A percentile compares a stretch with the other conserved stretches of the same genome.
Conservation (phyloP, 2,329 filamentous ascomycete species). For the Clonostachys sp. region DNA sequence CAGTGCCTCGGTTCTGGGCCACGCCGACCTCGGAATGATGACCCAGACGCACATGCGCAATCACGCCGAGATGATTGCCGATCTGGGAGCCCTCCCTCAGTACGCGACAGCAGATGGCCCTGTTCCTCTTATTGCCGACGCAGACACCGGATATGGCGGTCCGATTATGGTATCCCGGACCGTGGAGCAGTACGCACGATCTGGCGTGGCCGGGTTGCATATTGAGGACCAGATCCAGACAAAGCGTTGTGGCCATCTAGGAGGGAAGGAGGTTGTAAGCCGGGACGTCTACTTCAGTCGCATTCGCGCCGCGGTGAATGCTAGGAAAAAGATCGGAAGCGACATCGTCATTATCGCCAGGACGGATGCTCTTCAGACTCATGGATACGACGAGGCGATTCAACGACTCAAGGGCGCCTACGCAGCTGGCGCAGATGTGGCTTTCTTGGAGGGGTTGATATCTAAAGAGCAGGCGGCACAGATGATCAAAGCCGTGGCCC, state of each 20-base stretch:
- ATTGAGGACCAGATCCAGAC: constrained; percentile 60
- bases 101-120: constrained; percentile 26
- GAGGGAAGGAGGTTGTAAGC: constrained; percentile 55
- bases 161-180: constrained; percentile 49
- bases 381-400: constrained; percentile 53
- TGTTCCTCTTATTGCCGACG: constrained; percentile 57
- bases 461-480: constrained; percentile 41
- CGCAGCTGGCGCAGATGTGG: constrained; percentile 52
- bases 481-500: constrained; percentile 39
- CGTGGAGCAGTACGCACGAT: constrained; percentile 43
- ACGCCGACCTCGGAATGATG: constrained; percentile 59
- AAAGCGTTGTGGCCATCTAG: constrained; percentile 63
- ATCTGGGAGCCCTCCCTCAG: constrained; percentile 21
- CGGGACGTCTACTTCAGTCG: constrained; percentile 45
- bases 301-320: constrained; percentile 49
- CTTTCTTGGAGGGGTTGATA: constrained; percentile 54
- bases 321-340: constrained; percentile 36
- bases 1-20: constrained; percentile 54
- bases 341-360: constrained; percentile 63
- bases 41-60: constrained; percentile 58
- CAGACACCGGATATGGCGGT: constrained; percentile 53
- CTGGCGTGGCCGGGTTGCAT: constrained; percentile 55
- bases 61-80: constrained; percentile 62
- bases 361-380: constrained; percentile 54
- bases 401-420: constrained; percentile 42